These are phyloP conservation scores for Nelumbo lutea DNA, from an alignment of 164 flowering plant genomes.

Conservation along the genomic window DNA sequence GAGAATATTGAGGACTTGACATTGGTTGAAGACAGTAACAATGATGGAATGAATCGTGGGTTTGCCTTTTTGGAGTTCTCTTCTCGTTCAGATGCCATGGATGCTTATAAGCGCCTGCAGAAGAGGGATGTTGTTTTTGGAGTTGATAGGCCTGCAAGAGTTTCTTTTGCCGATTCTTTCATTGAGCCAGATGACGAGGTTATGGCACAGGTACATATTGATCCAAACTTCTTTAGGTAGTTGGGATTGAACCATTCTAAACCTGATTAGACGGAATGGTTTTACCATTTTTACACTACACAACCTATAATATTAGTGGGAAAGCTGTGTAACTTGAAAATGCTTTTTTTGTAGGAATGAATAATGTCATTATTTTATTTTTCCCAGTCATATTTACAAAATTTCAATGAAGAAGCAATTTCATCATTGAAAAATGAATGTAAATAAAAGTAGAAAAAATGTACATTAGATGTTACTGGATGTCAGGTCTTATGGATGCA, in stretches of 20 bases:
- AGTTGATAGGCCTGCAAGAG: conserved; percentile 84
- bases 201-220: conserved; percentile 77
- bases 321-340: too few relatives aligned
- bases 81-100: conserved; percentile 93
- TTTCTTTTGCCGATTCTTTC: conserved; percentile 94
- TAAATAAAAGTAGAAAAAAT: too few relatives aligned
- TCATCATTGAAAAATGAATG: too few relatives aligned
- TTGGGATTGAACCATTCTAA: too few relatives aligned
- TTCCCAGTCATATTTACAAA: too few relatives aligned
- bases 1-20: conserved; percentile 77
- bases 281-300: too few relatives aligned
- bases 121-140: conserved; percentile 86
- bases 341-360: too few relatives aligned
- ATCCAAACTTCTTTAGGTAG: not conserved
- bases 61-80: conserved; percentile 92
- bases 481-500: too few relatives aligned
- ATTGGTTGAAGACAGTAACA: conserved; percentile 76
- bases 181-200: conserved; percentile 92
- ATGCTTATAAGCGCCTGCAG: conserved; percentile 83
- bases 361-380: not conserved
- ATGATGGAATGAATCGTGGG: conserved; percentile 81
- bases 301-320: too few relatives aligned
- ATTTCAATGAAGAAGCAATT: too few relatives aligned
- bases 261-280: too few relatives aligned
- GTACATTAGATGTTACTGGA: too few relatives aligned